Base-by-base conservation (phyloP, 2,329 filamentous ascomycete genomes). In the Fusarium robinianum region DNA sequence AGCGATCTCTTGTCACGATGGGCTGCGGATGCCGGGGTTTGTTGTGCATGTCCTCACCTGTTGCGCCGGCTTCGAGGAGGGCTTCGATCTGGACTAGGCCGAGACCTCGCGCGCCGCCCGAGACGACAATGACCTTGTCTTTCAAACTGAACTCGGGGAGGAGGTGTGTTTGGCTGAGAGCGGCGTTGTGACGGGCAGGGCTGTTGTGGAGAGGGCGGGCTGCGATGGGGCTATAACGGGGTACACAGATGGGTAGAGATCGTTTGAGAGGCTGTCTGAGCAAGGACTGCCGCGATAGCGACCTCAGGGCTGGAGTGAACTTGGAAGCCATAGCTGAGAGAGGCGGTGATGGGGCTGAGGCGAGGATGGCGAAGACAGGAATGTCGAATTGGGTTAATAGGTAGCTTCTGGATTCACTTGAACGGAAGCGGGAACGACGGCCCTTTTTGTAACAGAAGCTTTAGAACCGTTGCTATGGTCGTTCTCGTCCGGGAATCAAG, bases 61-160 rank as follows among this genome's bases (percentile, higher is more conserved):
- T 86, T 22, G 88, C 89, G 23, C 89, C 88, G 8, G 88, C 88
- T 66, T 94, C 88, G 25, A 92, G 72, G 32, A 94, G 73, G 6
- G 87, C 89, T 63, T 92, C 87, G 27, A 85, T 80, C 65, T 92
- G 87, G 15, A 86, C 85, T 26, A 95, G 74, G 26, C 89, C 89
- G 8, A 95, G 74, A 3, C 90, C 89, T 48, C 87, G 80, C 6
- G 83, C 89, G 43, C 80, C 88, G 33, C 89, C 88, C 3, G 87
- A 87, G 14, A 95, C 85, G 30, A 90, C 69, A 39, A 91, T 77
- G 11, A 91, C 84, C 67, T 86, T 90, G 68, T 81, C 80, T 52
- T 79, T 76, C 52, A 95, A 77, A 60, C 78, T 84, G 73, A 94
- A 94, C 63, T 94, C 89, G 30, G 86, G 83, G 36, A 91, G 68